Conservation (phyloP, 768 basidiomycete genomes). For the Glaciozyma martinii region DNA sequence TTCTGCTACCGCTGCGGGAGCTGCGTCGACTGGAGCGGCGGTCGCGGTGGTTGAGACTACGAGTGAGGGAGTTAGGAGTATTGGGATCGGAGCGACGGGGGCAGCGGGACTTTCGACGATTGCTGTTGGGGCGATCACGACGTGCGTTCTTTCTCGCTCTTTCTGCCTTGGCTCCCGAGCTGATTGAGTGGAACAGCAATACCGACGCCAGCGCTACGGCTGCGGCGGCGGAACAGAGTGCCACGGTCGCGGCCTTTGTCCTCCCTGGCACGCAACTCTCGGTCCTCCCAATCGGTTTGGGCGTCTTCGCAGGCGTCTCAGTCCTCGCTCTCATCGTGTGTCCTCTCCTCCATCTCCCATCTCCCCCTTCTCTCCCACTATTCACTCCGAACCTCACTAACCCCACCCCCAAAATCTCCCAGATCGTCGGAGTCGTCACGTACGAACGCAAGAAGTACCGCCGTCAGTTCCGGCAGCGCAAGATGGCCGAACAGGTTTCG, state of each 20-base stretch:
- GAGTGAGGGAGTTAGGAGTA: too few relatives aligned
- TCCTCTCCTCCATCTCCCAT: neutral
- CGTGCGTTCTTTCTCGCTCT: neutral
- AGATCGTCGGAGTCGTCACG: constrained; percentile 3
- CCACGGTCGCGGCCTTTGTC: constrained; percentile 3
- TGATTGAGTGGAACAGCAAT: neutral
- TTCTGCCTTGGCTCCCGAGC: neutral
- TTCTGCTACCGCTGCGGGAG: neutral
- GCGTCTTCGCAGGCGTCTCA: constrained; percentile 34
- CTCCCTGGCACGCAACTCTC: constrained; percentile 32
- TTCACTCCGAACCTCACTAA: neutral
- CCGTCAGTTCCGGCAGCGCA: neutral
- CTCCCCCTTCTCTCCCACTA: neutral
- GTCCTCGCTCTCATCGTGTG: constrained; percentile 1
- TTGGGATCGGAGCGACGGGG: too few relatives aligned
- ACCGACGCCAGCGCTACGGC: neutral
- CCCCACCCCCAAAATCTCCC: neutral
- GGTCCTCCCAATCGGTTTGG: constrained; percentile 37
- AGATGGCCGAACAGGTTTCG: constrained; percentile 1
- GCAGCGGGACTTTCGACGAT: too few relatives aligned
- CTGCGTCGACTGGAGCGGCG: neutral
- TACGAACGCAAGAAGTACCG: constrained; percentile 4
- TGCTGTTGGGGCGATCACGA: neutral
- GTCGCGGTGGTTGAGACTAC: neutral
- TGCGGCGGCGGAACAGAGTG: neutral